Conservation (phyloP, 352 stramenopile genomes). For the Pythium brassicae region DNA sequence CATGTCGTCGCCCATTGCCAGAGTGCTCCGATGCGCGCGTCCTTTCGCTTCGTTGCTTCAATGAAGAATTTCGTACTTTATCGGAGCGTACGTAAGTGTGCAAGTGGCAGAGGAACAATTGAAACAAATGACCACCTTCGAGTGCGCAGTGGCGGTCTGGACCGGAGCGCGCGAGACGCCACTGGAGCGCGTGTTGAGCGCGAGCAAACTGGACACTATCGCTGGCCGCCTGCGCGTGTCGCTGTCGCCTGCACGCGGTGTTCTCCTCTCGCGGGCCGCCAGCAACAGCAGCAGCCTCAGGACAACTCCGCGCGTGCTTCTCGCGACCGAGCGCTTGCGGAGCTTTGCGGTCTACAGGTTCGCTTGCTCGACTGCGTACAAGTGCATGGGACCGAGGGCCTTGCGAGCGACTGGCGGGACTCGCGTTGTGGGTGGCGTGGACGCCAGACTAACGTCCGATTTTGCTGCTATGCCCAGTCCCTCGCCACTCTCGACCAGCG, state of each 20-base stretch:
- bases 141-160: constrained; percentile 37
- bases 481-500: constrained; percentile 46
- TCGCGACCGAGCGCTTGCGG: constrained; percentile 22
- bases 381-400: no score
- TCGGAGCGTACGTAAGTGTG: neutral
- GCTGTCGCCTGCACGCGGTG: neutral
- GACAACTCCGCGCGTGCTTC: constrained; percentile 19
- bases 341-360: constrained; percentile 43
- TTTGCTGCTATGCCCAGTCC: constrained; percentile 26
- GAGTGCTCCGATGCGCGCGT: neutral
- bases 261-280: neutral
- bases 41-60: no score
- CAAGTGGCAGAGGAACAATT: neutral
- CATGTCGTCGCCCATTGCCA: constrained; percentile 21
- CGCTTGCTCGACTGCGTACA: neutral
- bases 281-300: neutral
- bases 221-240: constrained; percentile 4
- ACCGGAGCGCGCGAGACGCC: constrained; percentile 22
- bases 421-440: no score
- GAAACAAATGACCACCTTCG: constrained; percentile 14
- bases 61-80: neutral
- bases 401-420: no score
- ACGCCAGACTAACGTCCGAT: neutral
- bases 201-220: constrained; percentile 22
- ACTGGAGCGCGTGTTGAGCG: constrained; percentile 25